phyloP scores from a whole-genome alignment of 2,329 filamentous ascomycete species.

The Cladosporium velox region DNA sequence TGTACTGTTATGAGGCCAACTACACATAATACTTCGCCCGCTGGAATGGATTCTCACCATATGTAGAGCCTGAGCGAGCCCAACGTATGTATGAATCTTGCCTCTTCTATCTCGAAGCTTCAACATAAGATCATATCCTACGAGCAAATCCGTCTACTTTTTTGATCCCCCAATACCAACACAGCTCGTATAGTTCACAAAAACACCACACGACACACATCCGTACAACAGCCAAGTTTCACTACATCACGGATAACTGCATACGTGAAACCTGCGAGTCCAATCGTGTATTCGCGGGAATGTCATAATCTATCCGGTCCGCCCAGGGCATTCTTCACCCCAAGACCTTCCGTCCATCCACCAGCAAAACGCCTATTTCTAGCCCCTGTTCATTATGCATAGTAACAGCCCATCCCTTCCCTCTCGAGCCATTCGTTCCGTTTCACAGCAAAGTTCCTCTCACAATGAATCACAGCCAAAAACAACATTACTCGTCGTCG shows the following conservation, averaged over 20 bases:
- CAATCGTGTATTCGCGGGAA: conserved; percentile 9
- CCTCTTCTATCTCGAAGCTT: too few relatives aligned
- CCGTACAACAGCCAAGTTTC: not conserved
- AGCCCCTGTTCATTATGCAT: conserved; percentile 18
- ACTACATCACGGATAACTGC: not conserved
- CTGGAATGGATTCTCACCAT: too few relatives aligned
- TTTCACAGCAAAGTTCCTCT: not conserved
- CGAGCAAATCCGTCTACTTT: not conserved
- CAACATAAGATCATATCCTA: too few relatives aligned
- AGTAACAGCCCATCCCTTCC: not conserved
- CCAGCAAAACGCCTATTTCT: conserved; percentile 8
- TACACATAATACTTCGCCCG: too few relatives aligned
- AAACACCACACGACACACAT: not conserved
- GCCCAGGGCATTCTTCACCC: not conserved
- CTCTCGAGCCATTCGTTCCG: not conserved
- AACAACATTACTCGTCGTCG: conserved; percentile 29
- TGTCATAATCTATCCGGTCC: not conserved
- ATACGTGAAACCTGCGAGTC: not conserved
- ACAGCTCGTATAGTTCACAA: not conserved
- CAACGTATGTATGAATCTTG: too few relatives aligned
- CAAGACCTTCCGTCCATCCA: not conserved
- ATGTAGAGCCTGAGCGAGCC: too few relatives aligned
- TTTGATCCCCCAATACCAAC: not conserved
- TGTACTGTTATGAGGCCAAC: too few relatives aligned
- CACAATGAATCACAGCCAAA: not conserved